Evolutionary conservation across 495 filamentous ascomycete genomes (phyloP), one percentile per base, ranked within the genome.

Genomic region (Annulohypoxylon maeteangense): DNA sequence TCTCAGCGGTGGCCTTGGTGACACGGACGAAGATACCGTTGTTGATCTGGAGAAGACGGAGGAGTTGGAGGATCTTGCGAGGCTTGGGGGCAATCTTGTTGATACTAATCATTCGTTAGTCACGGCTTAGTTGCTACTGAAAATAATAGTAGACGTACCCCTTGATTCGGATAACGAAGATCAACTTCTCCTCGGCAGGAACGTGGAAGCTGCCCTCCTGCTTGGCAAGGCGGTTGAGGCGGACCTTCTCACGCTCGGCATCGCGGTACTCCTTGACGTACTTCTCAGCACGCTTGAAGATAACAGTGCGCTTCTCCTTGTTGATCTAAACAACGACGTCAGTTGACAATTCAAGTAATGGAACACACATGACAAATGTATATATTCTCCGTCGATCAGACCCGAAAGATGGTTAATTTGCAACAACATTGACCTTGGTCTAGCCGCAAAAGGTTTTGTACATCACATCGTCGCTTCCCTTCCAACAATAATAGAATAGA

Each of bases 71-170:
- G 79, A 97, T 98, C 91, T 99, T 98, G 87, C 96, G 93, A 83
- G 96, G 96, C 91, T 99, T 98, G 78, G 95, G 95, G 80, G 95
- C 89, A 75, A 99, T 98, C 91, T 99, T 98, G 91, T 98, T 98
- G 93, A 99, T 99, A 97, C 95, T 91, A 62, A 18, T 40, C 44
- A 8, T 57, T 53, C 40, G 67, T 70, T 45, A 75, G 61, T 67
- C 34, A 16, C 48, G 11, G 48, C 0, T 36, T 0, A 7, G 16
- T 23, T n/a, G 36, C 40, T 20, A 18, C 14, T 38, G 25, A 27
- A 22, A 4, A n/a, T 34, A 29, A 2, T 60, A 7, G 31, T 65
- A 23, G 56, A 80, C 84, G 67, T 84, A 90, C 90, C 91, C 95
- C 92, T 99, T 99, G 89, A 99, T 98, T 85, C 95, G 96, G 86